Evolutionary conservation across 2,329 filamentous ascomycete species (phyloP).

Genomic region (Aureobasidium sp.): DNA sequence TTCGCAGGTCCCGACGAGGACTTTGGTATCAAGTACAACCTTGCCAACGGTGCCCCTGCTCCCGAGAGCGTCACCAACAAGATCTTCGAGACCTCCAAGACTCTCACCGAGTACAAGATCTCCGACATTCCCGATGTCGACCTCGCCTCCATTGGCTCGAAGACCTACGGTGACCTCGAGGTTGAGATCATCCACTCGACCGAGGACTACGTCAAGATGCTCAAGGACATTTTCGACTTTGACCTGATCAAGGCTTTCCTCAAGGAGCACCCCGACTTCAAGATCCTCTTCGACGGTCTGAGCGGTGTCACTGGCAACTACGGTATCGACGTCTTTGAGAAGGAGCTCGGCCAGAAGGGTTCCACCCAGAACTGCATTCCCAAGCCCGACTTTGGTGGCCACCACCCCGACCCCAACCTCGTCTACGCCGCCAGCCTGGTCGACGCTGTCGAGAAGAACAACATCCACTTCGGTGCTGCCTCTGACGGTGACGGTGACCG

Average conservation of each 20-base stretch:
- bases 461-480: constrained; percentile 91
- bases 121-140: constrained; percentile 80
- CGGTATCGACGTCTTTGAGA: constrained; percentile 87
- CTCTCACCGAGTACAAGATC: constrained; percentile 84
- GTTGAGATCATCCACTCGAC: constrained; percentile 94
- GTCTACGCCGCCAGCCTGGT: constrained; percentile 94
- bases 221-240: constrained; percentile 99
- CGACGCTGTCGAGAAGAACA: constrained; percentile 81
- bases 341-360: constrained; percentile 76
- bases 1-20: constrained; percentile 74
- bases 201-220: constrained; percentile 83
- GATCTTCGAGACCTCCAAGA: constrained; percentile 89
- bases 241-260: constrained; percentile 93
- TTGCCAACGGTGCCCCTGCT: constrained; percentile 89
- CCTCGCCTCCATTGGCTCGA: constrained; percentile 70
- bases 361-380: constrained; percentile 88
- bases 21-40: constrained; percentile 99
- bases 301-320: constrained; percentile 94
- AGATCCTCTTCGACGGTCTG: constrained; percentile 90
- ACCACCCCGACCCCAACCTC: constrained; percentile 95
- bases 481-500: constrained; percentile 96
- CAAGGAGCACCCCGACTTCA: constrained; percentile 78
- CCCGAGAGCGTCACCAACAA: constrained; percentile 97
- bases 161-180: constrained; percentile 77
- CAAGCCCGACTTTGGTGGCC: constrained; percentile 89